Evolutionary conservation across 2,329 filamentous ascomycete species (phyloP), one percentile per base, ranked within the genome.

Genomic region (Diaporthe eres): DNA sequence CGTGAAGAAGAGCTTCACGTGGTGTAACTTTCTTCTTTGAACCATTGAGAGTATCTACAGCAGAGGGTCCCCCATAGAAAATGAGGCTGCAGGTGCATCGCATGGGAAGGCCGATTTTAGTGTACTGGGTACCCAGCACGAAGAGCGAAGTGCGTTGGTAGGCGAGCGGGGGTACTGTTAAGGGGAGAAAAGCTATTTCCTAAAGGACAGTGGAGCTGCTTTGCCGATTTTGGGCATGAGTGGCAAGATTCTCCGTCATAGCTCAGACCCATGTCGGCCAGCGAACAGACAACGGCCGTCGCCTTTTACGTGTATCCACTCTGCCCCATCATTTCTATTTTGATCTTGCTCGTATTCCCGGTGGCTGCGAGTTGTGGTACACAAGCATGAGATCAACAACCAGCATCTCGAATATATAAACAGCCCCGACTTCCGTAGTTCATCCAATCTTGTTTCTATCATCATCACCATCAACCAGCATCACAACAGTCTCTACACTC

Each of bases 261-360:
- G 44, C 37, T 51, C 44, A 12, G 44, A 51, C 44, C 44, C 63
- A 15, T 68, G 63, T 15, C n/a, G 19, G 63, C 44, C 44, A 68
- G 63, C 63, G 44, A 51, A 68, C 31, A 51, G 63, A 68, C 44
- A 68, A 51, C 63, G 63, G 63, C 63, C 7, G 12, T 68, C 44
- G 63, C 63, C 63, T 68, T 51, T 51, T 25, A 37, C 44, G 61
- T 68, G 63, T 68, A 68, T 51, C 63, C 63, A 68, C 63, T 51
- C 28, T 68, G 63, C 63, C 44, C 44, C 63, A 68, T 68, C 63
- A 53, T 68, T 68, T 68, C 63, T 68, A 68, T 68, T 68, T 51
- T 68, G 63, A 51, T 37, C 63, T 3, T 39, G 63, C 63, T 68
- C 63, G 63, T 68, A 53, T 68, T 68, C 15, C 60, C 15, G 25